A percentile compares a stretch with the other conserved stretches of the same genome.
phyloP scores from a whole-genome alignment of 2,329 filamentous ascomycete genomes.

The Paraphoma sp. region DNA sequence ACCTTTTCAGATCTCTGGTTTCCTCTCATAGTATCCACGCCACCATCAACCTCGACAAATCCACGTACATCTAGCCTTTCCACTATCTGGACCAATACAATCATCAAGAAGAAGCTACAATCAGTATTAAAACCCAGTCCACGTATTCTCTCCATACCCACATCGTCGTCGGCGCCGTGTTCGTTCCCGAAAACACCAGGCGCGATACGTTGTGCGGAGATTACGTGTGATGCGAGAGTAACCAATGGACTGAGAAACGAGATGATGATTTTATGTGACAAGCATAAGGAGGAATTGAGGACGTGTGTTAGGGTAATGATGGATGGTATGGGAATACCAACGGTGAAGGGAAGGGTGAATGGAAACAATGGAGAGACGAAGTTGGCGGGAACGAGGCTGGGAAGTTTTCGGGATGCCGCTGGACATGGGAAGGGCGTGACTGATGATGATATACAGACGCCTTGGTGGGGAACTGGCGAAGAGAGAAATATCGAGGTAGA shows the following conservation, averaged over 20 bases:
- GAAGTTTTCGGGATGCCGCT: no score
- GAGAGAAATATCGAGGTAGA: no score
- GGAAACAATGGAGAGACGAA: background rate
- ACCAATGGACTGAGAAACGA: background rate
- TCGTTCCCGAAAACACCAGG: conserved; percentile 8
- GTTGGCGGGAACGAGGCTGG: no score
- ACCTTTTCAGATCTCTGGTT: background rate
- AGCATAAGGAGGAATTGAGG: conserved; percentile 2
- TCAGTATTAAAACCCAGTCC: no score
- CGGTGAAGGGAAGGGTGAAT: background rate
- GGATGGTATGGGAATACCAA: background rate
- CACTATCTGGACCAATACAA: background rate
- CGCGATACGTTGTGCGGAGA: conserved; percentile 1
- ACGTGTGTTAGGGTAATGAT: conserved; percentile 3
- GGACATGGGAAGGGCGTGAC: no score
- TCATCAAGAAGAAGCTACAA: background rate
- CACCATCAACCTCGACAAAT: background rate
- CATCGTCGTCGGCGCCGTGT: background rate
- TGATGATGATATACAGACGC: no score
- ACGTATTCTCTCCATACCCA: background rate
- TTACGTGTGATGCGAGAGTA: conserved; percentile 2
- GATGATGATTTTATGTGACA: conserved; percentile 1
- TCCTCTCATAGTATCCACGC: background rate
- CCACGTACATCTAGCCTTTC: background rate
- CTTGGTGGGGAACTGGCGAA: no score